Evolutionary conservation across 1,139 yeast species (phyloP).

Genomic region (Magnusiomyces suaveolens): DNA sequence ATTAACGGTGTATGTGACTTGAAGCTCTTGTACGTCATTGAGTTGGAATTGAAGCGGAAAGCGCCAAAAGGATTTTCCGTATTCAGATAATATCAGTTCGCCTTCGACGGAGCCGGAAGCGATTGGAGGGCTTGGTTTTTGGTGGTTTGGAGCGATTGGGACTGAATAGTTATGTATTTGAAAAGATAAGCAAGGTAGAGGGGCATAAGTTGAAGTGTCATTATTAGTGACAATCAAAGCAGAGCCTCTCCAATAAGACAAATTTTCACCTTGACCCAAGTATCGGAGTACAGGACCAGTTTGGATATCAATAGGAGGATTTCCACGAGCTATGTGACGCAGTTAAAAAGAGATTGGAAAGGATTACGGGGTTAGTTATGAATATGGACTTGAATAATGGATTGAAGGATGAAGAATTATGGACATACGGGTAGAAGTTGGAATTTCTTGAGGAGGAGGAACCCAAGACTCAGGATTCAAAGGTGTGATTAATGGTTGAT

Average conservation of each 20-base stretch:
- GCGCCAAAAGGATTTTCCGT: slow-evolving; percentile 52
- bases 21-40: slow-evolving; percentile 5
- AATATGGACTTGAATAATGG: neutral
- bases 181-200: neutral
- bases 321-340: slow-evolving; percentile 15
- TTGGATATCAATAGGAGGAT: slow-evolving; percentile 39
- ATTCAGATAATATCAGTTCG: slow-evolving; percentile 33
- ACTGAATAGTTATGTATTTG: neutral
- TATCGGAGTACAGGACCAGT: slow-evolving; percentile 76
- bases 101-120: neutral
- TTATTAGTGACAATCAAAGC: slow-evolving; percentile 50
- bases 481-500: neutral
- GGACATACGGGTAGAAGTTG: neutral
- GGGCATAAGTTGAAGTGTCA: slow-evolving; percentile 15
- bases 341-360: neutral
- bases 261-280: slow-evolving; percentile 48
- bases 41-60: slow-evolving; percentile 42
- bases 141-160: neutral
- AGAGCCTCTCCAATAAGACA: slow-evolving; percentile 52
- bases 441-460: neutral
- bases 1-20: slow-evolving; percentile 35
- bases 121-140: neutral
- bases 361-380: too few relatives aligned
- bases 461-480: neutral
- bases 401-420: neutral